Percentiles rank a stretch among this genome's conserved stretches.
These are phyloP conservation scores for Cladosporium sp. DNA, from an alignment of 2,329 filamentous ascomycete species.

Conservation along the genomic window DNA sequence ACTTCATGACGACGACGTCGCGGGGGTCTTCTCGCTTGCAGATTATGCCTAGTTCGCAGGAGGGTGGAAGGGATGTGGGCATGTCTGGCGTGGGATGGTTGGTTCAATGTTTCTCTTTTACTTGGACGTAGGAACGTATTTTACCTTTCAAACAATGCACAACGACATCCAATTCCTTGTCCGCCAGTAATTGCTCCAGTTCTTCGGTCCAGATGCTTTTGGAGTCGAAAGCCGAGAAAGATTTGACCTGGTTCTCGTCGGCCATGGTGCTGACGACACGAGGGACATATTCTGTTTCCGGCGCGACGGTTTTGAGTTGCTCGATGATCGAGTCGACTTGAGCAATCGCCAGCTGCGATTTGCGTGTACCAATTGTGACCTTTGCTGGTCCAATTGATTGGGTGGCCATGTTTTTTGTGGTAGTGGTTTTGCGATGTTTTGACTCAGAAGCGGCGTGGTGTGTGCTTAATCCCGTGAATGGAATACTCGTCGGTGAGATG, in stretches of 20 bases:
- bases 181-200: slow-evolving; percentile 68
- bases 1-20: slow-evolving; percentile 40
- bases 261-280: slow-evolving; percentile 73
- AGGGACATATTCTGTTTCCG: slow-evolving; percentile 64
- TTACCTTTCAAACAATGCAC: slow-evolving; percentile 79
- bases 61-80: slow-evolving; percentile 72
- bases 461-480: too few relatives aligned
- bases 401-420: too few relatives aligned
- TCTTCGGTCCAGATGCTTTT: slow-evolving; percentile 93
- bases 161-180: slow-evolving; percentile 67
- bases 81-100: slow-evolving; percentile 42
- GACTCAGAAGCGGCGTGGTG: too few relatives aligned
- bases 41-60: slow-evolving; percentile 69
- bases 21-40: slow-evolving; percentile 61
- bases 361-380: slow-evolving; percentile 67
- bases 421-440: too few relatives aligned
- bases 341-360: slow-evolving; percentile 73
- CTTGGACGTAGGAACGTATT: neutral
- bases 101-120: neutral
- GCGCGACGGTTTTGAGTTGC: slow-evolving; percentile 59
- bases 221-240: slow-evolving; percentile 75
- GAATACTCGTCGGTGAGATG: too few relatives aligned
- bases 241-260: slow-evolving; percentile 80
- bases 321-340: slow-evolving; percentile 70
- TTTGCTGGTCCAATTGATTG: neutral